Evolutionary conservation across 331 rosid species (phyloP), one percentile per base, ranked within the genome.

Genomic region (Malus hybrid): DNA sequence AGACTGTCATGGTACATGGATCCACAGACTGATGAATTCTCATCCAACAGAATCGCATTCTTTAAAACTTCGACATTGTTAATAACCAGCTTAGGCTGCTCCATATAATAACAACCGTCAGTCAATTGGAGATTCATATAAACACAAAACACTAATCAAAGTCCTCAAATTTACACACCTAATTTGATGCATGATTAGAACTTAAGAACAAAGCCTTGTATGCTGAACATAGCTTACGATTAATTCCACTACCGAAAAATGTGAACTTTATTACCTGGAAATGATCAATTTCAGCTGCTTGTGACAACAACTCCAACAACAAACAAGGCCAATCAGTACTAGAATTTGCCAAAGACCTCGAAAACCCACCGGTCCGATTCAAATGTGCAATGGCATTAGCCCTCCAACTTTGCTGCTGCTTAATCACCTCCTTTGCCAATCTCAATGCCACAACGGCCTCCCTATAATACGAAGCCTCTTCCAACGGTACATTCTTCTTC

Each of bases 71-170:
- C 99, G 6, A 94, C 81, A 57, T 94, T 94, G 88, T 94, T 94
- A 77, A 94, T 84, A 26, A 94, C 91, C 78, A 92, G 85, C 84
- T 94, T 94, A 14, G 99, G 97, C 99, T 94, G 97, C 85, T 76
- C 84, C 77, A 80, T 42, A 73, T 34, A 74, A 56, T 28, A 39
- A 82, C 67, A 74, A 65, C 12, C 46, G 61, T 80, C 75, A 68
- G 79, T 65, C 78, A 77, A 80, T 63, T 75, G 66, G 74, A 83
- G 56, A 60, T 29, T 39, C 78, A 53, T 67, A 57, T 24, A 26
- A 58, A 16, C 55, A 70, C 4, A 39, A 65, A 52, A 36, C 39
- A 76, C 30, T 30, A 56, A 62, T 64, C 67, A 48, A 46, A 65
- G 36, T 16, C 61, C 32, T 68, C 46, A 62, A 72, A 18, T 36